Evolutionary conservation across 2,329 filamentous ascomycete species (phyloP), one percentile per base, ranked within the genome.

Genomic region (Keithomyces neogunnii): DNA sequence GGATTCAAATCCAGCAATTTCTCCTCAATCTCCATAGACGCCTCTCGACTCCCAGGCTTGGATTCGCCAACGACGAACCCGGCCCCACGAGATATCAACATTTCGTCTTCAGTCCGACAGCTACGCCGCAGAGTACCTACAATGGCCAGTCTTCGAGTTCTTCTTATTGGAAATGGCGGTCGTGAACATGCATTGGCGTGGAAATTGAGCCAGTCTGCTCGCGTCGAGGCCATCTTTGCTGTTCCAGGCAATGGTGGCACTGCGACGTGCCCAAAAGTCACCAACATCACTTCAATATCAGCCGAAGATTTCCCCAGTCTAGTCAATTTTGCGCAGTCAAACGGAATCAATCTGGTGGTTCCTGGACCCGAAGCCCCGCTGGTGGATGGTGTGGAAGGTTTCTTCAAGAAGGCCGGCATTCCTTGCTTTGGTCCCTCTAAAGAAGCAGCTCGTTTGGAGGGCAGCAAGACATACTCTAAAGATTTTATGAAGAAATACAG

Each of bases 381-480:
- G 11, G 92, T 97, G 31, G 89, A 88, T 56, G 93, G 93, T 49
- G 86, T 96, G 55, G 86, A 90, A 63, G 86, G 85, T 61, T 87
- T 85, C 72, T 97, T 97, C 73, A 77, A 81, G 57, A 67, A 70
- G 49, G 85, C 80, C 47, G 84, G 85, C 46, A 89, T 96, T 64
- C 79, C 81, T 60, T 86, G 83, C 69, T 97, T 96, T 64, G 93
- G 92, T 2, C 93, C 93, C 4, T 87, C 84, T 52, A 84, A 87
- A 70, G 82, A 82, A 47, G 92, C 93, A 28, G 91, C 93, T 19
- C 80, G 81, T 44, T 89, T 99, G 80, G 93, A 99, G 71, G 93
- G 93, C 54, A 95, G 88, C 73, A 99, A 99, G 76, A 88, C 92
- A 9, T 97, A 95, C 69, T 90, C 88, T 55, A 99, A 99, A 68